Percentiles rank a stretch among this genome's conserved stretches.
Evolutionary conservation across 2,329 filamentous ascomycete genomes (phyloP).

Genomic region (Fusarium oxysporum): DNA sequence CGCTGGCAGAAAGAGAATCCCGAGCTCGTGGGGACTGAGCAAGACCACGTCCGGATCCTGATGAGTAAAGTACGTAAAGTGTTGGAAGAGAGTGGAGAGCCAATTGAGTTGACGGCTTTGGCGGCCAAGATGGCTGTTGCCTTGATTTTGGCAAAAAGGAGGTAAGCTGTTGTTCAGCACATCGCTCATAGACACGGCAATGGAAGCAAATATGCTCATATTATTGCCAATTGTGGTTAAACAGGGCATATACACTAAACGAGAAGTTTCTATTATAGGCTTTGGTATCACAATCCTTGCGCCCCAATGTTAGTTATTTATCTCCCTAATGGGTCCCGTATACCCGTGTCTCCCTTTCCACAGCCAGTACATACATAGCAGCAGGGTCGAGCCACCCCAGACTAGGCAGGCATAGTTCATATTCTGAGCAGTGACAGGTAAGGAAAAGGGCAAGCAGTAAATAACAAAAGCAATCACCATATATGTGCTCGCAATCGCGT

Average conservation of each 20-base stretch:
- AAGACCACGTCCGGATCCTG: not conserved
- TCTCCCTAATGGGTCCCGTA: not conserved
- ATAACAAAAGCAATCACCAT: not conserved
- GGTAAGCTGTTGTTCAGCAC: rapidly evolving
- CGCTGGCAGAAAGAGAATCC: slow-evolving; percentile 13
- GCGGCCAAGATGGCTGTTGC: not conserved
- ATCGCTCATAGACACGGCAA: rapidly evolving
- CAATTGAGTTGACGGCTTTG: not conserved
- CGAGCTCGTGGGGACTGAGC: not conserved
- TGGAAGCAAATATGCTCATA: rapidly evolving
- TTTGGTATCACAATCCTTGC: rapidly evolving
- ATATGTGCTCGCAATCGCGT: not conserved
- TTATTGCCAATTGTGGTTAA: rapidly evolving
- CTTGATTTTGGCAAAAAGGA: not conserved
- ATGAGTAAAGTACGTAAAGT: not conserved
- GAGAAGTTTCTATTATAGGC: rapidly evolving
- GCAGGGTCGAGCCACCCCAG: not conserved
- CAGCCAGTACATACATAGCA: not conserved
- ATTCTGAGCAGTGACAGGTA: not conserved
- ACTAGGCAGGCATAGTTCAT: not conserved
- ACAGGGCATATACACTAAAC: not conserved
- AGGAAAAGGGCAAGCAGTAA: not conserved
- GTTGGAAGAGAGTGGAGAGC: not conserved
- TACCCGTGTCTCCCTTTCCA: not conserved
- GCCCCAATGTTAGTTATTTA: rapidly evolving